Evolutionary conservation across 495 filamentous ascomycete species (phyloP).

Genomic region (Parathielavia appendiculata): DNA sequence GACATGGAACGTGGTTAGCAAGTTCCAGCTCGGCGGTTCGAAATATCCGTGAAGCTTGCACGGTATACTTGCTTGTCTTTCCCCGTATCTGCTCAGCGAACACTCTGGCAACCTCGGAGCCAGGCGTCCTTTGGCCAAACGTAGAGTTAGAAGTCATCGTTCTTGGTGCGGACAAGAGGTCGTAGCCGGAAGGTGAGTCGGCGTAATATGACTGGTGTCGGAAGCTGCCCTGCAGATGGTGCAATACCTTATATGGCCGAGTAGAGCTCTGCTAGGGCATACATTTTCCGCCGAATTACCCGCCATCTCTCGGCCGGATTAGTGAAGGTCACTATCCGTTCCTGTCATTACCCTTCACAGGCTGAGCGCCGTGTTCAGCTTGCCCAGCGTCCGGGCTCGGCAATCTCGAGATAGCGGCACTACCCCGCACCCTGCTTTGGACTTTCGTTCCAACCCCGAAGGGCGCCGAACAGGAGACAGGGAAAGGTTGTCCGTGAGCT

Average conservation of each 20-base stretch:
- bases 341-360: not conserved
- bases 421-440: not conserved
- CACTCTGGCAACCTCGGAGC: conserved; percentile 37
- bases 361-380: too few species aligned
- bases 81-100: conserved; percentile 40
- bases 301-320: not conserved
- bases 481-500: conserved; percentile 1
- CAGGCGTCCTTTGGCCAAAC: conserved; percentile 42
- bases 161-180: not conserved
- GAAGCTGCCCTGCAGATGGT: too few species aligned
- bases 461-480: not conserved
- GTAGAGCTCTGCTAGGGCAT: not conserved
- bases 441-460: not conserved
- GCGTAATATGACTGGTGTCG: too few species aligned
- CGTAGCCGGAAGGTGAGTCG: not conserved
- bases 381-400: too few species aligned
- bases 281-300: conserved; percentile 12
- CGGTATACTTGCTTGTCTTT: conserved; percentile 33
- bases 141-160: conserved; percentile 40
- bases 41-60: not conserved
- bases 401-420: not conserved
- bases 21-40: not conserved
- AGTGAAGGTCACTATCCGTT: not conserved
- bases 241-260: not conserved
- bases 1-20: not conserved